Conservation (phyloP, 2,329 filamentous ascomycete genomes). For the Thelonectria rubi region DNA sequence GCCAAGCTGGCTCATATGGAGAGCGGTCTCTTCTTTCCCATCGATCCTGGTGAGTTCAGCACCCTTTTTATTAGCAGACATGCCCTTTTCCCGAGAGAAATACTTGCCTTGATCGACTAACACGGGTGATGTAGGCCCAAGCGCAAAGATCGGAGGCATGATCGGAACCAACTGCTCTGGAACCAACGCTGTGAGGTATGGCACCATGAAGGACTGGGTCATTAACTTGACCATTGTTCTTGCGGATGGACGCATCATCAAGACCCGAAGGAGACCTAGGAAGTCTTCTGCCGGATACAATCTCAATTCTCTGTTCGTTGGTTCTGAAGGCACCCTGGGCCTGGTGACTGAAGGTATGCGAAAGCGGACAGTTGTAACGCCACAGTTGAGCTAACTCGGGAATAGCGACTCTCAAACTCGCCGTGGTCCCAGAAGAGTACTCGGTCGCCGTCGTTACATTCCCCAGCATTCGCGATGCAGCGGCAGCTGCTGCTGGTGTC, state of each 20-base stretch:
- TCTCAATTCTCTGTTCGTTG: slow-evolving; percentile 80
- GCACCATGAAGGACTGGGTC: slow-evolving; percentile 90
- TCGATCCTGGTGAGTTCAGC: slow-evolving; percentile 76
- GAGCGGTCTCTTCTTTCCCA: slow-evolving; percentile 86
- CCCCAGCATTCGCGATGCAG: slow-evolving; percentile 78
- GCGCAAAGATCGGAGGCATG: slow-evolving; percentile 84
- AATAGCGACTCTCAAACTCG: slow-evolving; percentile 77
- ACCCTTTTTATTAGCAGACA: not conserved
- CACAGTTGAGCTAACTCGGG: slow-evolving; percentile 4
- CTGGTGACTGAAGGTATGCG: slow-evolving; percentile 75
- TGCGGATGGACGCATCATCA: slow-evolving; percentile 80
- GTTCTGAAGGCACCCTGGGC: slow-evolving; percentile 82
- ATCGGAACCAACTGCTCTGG: slow-evolving; percentile 81
- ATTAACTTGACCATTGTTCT: slow-evolving; percentile 84
- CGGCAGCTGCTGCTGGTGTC: slow-evolving; percentile 76
- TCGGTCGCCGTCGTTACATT: slow-evolving; percentile 85
- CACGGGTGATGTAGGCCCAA: slow-evolving; percentile 54
- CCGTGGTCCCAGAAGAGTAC: slow-evolving; percentile 78
- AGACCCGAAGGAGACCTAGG: slow-evolving; percentile 78
- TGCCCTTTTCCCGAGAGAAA: not conserved
- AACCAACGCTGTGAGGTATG: slow-evolving; percentile 82
- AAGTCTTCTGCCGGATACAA: slow-evolving; percentile 89
- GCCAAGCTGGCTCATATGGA: slow-evolving; percentile 72
- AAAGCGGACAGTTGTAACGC: not conserved
- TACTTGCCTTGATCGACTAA: slow-evolving; percentile 1